Evolutionary conservation across 768 basidiomycete species (phyloP).

Genomic region (Tricholoma terreum): DNA sequence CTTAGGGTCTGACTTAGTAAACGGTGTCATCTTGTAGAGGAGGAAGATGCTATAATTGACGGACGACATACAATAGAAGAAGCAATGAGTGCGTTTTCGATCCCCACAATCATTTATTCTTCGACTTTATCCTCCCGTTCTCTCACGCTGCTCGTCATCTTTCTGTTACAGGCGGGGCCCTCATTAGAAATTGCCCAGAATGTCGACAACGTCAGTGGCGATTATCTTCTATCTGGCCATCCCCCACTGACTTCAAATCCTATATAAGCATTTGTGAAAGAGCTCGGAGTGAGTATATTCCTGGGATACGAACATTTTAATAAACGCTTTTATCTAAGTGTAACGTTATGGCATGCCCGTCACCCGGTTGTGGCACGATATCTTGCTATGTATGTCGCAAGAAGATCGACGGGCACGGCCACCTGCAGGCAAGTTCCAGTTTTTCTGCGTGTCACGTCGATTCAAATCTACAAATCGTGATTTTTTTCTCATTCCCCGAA

Average conservation of each 20-base stretch:
- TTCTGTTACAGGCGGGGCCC: constrained; percentile 54
- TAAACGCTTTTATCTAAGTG: too few species aligned
- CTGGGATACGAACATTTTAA: constrained; percentile 3
- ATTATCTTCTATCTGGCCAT: constrained; percentile 8
- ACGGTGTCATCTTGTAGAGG: constrained; percentile 42
- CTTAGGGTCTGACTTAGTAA: neutral
- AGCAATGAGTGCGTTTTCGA: constrained; percentile 72
- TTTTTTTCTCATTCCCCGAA: neutral
- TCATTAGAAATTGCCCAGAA: constrained; percentile 87
- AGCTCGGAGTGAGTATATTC: constrained; percentile 55
- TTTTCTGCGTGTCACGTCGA: neutral
- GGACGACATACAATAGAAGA: constrained; percentile 82
- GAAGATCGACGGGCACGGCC: constrained; percentile 71
- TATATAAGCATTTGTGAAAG: constrained; percentile 73
- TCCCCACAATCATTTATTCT: neutral
- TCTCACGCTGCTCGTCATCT: too few species aligned
- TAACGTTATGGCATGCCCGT: constrained; percentile 88
- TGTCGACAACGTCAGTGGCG: constrained; percentile 63
- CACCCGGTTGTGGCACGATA: constrained; percentile 63
- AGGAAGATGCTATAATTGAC: constrained; percentile 55
- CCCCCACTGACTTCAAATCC: constrained; percentile 7
- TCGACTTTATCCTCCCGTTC: too few species aligned
- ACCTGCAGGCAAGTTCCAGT: constrained; percentile 52
- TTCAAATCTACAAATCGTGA: neutral
- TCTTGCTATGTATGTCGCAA: constrained; percentile 86